phyloP scores from a whole-genome alignment of 192 early-diverging fungal species.

The Gonapodya sp. region DNA sequence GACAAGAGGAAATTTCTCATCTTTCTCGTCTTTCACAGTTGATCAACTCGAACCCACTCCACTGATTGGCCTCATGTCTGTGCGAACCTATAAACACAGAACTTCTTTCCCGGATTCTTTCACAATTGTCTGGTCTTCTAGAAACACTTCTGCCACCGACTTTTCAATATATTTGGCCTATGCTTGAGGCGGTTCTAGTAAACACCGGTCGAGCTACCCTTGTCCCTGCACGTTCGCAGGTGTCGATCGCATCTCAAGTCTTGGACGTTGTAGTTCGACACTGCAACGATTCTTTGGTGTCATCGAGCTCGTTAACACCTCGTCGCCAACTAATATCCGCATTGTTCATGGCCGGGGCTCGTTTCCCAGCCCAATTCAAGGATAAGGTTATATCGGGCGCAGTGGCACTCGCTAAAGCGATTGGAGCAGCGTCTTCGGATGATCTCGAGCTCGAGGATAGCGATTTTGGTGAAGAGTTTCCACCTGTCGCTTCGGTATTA shows the following conservation, averaged over 20 bases:
- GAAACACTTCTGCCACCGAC: neutral
- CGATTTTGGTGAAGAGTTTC: conserved; percentile 19
- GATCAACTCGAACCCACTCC: neutral
- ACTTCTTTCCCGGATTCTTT: neutral
- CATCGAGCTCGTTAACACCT: neutral
- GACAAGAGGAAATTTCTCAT: neutral
- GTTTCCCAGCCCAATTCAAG: conserved; percentile 23
- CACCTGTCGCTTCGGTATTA: conserved; percentile 23
- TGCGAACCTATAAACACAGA: too few relatives aligned
- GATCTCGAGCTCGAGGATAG: conserved; percentile 22
- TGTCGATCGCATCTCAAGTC: neutral
- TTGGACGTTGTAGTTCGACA: neutral
- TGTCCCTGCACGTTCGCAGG: neutral
- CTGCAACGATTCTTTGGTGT: neutral
- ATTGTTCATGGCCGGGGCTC: neutral
- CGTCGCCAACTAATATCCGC: neutral
- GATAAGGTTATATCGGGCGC: conserved; percentile 47
- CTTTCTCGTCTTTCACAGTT: neutral
- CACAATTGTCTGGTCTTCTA: neutral
- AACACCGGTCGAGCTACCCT: neutral
- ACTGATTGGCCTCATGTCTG: too few relatives aligned
- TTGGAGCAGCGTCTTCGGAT: conserved; percentile 23
- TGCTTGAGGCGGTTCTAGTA: neutral
- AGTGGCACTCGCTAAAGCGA: conserved; percentile 26
- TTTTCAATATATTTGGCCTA: neutral